Base-by-base conservation (phyloP, 2,329 filamentous ascomycete species). In the Ambrosiella cleistominuta region DNA sequence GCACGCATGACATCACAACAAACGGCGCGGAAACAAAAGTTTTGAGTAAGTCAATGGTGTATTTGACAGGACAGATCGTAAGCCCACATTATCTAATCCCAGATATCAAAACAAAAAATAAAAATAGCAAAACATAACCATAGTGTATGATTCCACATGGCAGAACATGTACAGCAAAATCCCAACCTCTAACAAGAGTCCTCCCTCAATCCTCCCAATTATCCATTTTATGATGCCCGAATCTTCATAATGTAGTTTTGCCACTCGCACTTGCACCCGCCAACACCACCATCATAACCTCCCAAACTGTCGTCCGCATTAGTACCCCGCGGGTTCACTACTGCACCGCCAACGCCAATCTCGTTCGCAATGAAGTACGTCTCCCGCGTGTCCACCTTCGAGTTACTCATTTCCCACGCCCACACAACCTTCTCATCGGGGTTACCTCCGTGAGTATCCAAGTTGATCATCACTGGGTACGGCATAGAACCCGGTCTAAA, bases 1-100 rank as follows among this genome's bases (percentile, higher is more conserved):
- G 4, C 27, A 27, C 27, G 27, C 27, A 27, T 27, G 27, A 27
- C 27, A 27, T 27, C 27, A 27, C 39, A 42, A 42, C 39, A 51
- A 51, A 51, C 19, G 17, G 35, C 19, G 19, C 19, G 49, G 35
- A 51, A 51, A n/a, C 39, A 11, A 42, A 42, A 8, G 6, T n/a
- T 42, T 42, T 5, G 11, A 42, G n/a, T 5, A 42, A 42, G 39
- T 12, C 19, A 52, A 11, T 27, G 27, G 27, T 27, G 27, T 27
- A 27, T 27, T 27, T 27, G 27, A 27, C 4, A 27, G 3, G 27
- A 27, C 27, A 27, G 4, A 27, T 27, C 27, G 27, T 27, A 27
- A 97, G 75, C 40, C 93, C 93, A 7, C 90, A 95, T 35, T 90
- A 74, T 64, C 81, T 64, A 64, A 66, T 68, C 19, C 50, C 61